Evolutionary conservation across 2,329 filamentous ascomycete genomes (phyloP), one percentile per base, ranked within the genome.

Genomic region (Pestalotiopsis fici): DNA sequence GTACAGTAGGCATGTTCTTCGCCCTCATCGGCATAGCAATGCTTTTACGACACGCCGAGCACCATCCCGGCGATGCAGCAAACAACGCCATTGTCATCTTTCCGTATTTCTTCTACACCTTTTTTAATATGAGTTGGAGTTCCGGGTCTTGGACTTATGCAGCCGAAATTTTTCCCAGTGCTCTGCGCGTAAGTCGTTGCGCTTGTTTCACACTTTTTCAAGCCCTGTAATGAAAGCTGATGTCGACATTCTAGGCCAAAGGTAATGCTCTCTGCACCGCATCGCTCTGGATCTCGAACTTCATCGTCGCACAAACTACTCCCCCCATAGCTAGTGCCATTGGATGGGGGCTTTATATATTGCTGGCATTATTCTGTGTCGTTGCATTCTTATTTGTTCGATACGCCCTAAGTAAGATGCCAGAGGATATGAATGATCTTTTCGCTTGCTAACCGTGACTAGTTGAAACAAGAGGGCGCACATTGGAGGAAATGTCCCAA

Each of bases 91-190:
- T 77, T n/a, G 72, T 77, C 25, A 60, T 72, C 7, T 77, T 76
- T 50, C 73, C 75, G 0, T 77, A 76, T 37, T 31, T 76, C 4
- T 77, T 76, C 61, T 77, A 71, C n/a, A 74, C 70, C 0, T 76
- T 73, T 60, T 77, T 77, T 64, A 77, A 77, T 43, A 71, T 74
- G 69, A 75, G 74, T n/a, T 77, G 75, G 74, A 73, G 74, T 54
- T 71, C 73, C 1, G 75, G 75, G 21, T 74, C 71, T 3, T 76
- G 75, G 75, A 72, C 74, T 2, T 77, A 77, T 60, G 75, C 75
- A 7, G 73, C 75, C 0, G 75, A 77, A 67, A 77, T 77, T 31
- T 77, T 77, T 62, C 75, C 75, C 1, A 72, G 73, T 50, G 71
- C 73, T 25, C 60, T 76, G 25, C 70, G 74, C 31, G 75, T 76